Evolutionary conservation across 441 rosid species (phyloP).

Genomic region (Pelargonium myrrhifolium): DNA sequence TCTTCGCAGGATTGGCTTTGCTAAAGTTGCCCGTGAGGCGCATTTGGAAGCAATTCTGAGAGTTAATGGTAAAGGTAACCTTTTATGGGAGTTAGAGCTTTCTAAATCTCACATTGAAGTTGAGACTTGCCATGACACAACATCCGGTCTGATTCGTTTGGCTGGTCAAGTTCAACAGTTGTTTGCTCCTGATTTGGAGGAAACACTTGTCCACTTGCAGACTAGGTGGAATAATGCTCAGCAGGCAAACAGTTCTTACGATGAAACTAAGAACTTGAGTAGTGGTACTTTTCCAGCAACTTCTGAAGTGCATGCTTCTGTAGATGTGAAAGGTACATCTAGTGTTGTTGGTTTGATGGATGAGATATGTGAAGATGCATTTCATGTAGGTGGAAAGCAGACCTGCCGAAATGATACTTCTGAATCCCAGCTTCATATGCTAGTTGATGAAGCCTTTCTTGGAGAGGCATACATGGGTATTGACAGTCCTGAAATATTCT

Average conservation of each 20-base stretch:
- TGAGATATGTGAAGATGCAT: conserved; percentile 78
- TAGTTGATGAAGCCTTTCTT: conserved; percentile 36
- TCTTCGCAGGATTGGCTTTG: conserved; percentile 65
- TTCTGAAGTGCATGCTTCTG: conserved; percentile 35
- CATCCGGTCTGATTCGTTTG: conserved; percentile 66
- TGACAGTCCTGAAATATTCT: conserved; percentile 35
- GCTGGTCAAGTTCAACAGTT: conserved; percentile 78
- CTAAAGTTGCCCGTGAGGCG: conserved; percentile 76
- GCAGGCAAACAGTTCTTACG: conserved; percentile 37
- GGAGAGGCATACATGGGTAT: conserved; percentile 34
- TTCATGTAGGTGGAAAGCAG: conserved; percentile 42
- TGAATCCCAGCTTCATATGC: conserved; percentile 32
- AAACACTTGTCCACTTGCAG: conserved; percentile 79
- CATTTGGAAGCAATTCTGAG: conserved; percentile 60
- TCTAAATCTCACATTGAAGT: conserved; percentile 54
- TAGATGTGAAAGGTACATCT: conserved; percentile 27
- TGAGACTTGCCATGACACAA: conserved; percentile 87
- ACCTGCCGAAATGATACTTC: conserved; percentile 33
- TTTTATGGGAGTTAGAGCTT: conserved; percentile 78
- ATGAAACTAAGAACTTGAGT: conserved; percentile 24
- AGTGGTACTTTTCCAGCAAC: conserved; percentile 29
- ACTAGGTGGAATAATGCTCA: conserved; percentile 68
- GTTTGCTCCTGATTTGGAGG: conserved; percentile 91
- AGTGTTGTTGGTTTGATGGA: conserved; percentile 55
- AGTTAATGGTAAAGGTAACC: conserved; percentile 47